A percentile compares a stretch with the other conserved stretches of the same genome.
phyloP scores from a whole-genome alignment of 768 basidiomycete genomes.

The Leucogyrophana mollusca region DNA sequence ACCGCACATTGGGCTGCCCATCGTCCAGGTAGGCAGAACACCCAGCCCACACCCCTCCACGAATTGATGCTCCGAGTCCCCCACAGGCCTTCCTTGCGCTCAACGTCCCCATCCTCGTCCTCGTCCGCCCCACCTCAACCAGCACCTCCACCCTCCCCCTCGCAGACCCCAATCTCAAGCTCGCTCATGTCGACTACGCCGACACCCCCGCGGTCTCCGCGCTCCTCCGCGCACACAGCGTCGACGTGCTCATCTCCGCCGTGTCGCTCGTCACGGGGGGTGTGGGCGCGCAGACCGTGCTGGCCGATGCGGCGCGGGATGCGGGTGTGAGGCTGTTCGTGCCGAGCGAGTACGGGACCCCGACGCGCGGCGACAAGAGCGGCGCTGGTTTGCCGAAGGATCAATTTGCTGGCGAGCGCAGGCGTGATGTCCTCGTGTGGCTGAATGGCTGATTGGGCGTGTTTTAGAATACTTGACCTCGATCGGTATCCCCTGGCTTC shows the following conservation, averaged over 20 bases:
- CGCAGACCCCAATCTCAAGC: slow-evolving; percentile 5
- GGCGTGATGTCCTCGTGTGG: background rate
- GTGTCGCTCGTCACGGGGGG: slow-evolving; percentile 13
- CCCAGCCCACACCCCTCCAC: too few species aligned
- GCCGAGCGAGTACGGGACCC: slow-evolving; percentile 28
- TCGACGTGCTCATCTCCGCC: slow-evolving; percentile 28
- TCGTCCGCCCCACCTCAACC: slow-evolving; percentile 7
- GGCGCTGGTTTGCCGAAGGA: slow-evolving; percentile 13
- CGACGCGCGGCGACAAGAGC: slow-evolving; percentile 10
- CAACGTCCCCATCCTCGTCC: slow-evolving; percentile 4
- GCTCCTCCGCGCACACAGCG: slow-evolving; percentile 14
- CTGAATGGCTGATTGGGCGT: background rate
- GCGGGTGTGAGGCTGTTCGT: slow-evolving; percentile 28
- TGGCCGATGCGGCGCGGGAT: slow-evolving; percentile 26
- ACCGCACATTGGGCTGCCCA: slow-evolving; percentile 3
- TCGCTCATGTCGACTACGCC: slow-evolving; percentile 2
- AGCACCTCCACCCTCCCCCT: slow-evolving; percentile 8
- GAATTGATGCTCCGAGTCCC: background rate
- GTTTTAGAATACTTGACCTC: slow-evolving; percentile 9
- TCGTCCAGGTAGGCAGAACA: slow-evolving; percentile 8
- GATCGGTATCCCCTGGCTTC: slow-evolving; percentile 14
- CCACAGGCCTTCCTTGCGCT: slow-evolving; percentile 8
- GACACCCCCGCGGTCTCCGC: slow-evolving; percentile 7
- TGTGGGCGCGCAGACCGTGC: slow-evolving; percentile 18
- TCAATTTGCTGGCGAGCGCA: slow-evolving; percentile 13